phyloP scores from a whole-genome alignment of 1,284 basidiomycete species.

The Cryptococcus sp. region DNA sequence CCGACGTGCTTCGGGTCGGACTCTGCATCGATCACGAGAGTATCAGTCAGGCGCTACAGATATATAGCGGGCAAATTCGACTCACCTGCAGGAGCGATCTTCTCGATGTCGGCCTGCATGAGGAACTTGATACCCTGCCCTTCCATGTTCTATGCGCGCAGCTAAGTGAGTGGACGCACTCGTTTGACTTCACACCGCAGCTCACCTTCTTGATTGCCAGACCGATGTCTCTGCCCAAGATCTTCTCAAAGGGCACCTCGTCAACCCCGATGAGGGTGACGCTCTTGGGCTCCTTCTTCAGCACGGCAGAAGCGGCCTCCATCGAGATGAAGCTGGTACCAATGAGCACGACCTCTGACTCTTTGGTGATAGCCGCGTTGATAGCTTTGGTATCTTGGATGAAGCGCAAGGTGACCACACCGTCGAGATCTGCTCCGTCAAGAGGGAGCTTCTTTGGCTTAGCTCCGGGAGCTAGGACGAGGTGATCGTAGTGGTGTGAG shows the following conservation, averaged over 20 bases:
- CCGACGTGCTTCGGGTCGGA: constrained; percentile 53
- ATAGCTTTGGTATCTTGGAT: constrained; percentile 75
- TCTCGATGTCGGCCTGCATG: constrained; percentile 72
- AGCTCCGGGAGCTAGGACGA: constrained; percentile 73
- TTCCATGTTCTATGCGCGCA: constrained; percentile 65
- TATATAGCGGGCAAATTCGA: background rate
- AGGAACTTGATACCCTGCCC: constrained; percentile 81
- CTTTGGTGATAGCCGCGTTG: constrained; percentile 62
- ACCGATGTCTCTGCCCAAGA: constrained; percentile 82
- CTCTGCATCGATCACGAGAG: constrained; percentile 20
- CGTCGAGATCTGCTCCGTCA: constrained; percentile 72
- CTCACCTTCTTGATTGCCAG: constrained; percentile 72
- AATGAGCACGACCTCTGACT: constrained; percentile 78
- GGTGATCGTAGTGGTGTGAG: constrained; percentile 66
- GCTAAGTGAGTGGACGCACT: constrained; percentile 2
- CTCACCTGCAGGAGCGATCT: constrained; percentile 64
- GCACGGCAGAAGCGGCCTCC: constrained; percentile 78
- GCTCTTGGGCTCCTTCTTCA: constrained; percentile 69
- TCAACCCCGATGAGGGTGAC: constrained; percentile 80
- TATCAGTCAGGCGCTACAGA: background rate
- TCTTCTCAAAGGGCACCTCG: constrained; percentile 74
- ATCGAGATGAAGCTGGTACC: constrained; percentile 93
- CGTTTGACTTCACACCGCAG: background rate
- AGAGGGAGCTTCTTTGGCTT: constrained; percentile 68
- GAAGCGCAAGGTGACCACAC: constrained; percentile 75